Evolutionary conservation across 257 asterid species (phyloP).

Genomic region (Cordia subcordata): DNA sequence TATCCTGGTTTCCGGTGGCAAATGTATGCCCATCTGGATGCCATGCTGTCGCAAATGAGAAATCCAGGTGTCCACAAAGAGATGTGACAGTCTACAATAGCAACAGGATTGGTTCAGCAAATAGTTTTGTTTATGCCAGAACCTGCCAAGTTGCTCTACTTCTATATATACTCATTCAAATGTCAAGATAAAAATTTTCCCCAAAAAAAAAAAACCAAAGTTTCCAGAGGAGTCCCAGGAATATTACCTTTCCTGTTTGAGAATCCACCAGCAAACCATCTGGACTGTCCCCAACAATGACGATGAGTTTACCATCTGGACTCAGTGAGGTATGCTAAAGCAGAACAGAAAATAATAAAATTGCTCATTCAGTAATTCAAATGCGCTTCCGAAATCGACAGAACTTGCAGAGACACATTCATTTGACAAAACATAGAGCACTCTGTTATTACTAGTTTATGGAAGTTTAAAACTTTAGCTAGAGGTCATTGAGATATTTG

Average conservation of each 20-base stretch:
- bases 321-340: constrained; percentile 1
- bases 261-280: constrained; percentile 8
- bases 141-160: not conserved
- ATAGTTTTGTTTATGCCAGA: not conserved
- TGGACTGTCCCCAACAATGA: constrained; percentile 5
- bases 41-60: constrained; percentile 74
- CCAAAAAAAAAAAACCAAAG: not conserved
- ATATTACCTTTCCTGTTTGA: constrained; percentile 5
- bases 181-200: not conserved
- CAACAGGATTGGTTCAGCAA: constrained; percentile 7
- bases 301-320: constrained; percentile 4
- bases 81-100: constrained; percentile 34
- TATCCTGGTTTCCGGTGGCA: constrained; percentile 76
- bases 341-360: not conserved
- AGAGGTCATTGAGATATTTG: too few relatives aligned
- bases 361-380: too few relatives aligned
- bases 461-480: too few relatives aligned
- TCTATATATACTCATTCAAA: not conserved
- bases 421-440: too few relatives aligned
- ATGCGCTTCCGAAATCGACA: too few relatives aligned
- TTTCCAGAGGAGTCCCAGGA: not conserved
- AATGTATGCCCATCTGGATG: constrained; percentile 52
- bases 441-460: too few relatives aligned
- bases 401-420: too few relatives aligned
- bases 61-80: constrained; percentile 56